phyloP scores from a whole-genome alignment of 768 basidiomycete species.

The Porphyrellus cyaneotinctus region DNA sequence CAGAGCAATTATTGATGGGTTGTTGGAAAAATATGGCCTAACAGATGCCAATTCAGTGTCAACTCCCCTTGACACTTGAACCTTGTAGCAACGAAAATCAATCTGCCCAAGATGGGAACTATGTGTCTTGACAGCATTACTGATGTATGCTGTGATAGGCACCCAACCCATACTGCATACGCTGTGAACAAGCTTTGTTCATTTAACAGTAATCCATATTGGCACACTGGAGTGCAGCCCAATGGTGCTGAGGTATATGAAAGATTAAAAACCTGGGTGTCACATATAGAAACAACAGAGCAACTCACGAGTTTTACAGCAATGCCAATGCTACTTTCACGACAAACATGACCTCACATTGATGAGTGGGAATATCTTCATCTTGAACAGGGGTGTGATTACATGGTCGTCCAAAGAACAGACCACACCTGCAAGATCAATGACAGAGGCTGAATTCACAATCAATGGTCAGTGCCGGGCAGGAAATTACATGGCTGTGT shows the following conservation, averaged over 20 bases:
- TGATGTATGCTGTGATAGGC: neutral
- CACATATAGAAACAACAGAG: neutral
- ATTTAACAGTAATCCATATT: neutral
- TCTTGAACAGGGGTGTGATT: constrained; percentile 12
- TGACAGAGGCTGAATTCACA: constrained; percentile 3
- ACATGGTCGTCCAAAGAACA: constrained; percentile 28
- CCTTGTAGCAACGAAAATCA: neutral
- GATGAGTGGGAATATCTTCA: neutral
- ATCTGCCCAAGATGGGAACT: neutral
- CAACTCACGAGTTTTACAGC: constrained; percentile 10
- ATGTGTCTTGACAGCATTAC: neutral
- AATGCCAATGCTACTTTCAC: constrained; percentile 25
- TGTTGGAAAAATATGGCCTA: neutral
- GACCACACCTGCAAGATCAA: constrained; percentile 12
- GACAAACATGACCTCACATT: constrained; percentile 17
- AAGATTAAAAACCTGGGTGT: neutral
- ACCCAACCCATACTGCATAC: neutral
- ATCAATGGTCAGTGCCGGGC: neutral
- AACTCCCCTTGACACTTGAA: neutral
- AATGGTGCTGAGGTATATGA: constrained; percentile 6
- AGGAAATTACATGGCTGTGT: constrained; percentile 12
- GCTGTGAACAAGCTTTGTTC: neutral
- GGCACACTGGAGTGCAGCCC: neutral
- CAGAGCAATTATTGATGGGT: neutral
- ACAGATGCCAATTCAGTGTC: neutral